Conservation (phyloP, 2,329 filamentous ascomycete genomes). For the Alternaria triticimaculans region DNA sequence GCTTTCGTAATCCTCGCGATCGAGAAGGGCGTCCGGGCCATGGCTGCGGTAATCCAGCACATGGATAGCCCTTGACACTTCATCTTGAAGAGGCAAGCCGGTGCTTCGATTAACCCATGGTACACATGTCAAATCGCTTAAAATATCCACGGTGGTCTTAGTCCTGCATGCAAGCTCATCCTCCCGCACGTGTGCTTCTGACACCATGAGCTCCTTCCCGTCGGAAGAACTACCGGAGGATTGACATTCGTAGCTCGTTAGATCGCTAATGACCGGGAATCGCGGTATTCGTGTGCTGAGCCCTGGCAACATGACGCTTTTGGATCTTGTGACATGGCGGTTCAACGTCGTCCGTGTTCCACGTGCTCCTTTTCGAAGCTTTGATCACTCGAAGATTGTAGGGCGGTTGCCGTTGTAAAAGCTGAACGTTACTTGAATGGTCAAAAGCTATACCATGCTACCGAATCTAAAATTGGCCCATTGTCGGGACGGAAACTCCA, state of each 20-base stretch:
- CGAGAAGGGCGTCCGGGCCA: conserved; percentile 10
- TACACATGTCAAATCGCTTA: conserved; percentile 3
- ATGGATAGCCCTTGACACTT: conserved; percentile 6
- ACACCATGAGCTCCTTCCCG: conserved; percentile 6
- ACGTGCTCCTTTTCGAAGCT: conserved; percentile 3
- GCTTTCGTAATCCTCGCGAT: conserved; percentile 10
- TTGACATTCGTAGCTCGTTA: conserved; percentile 4
- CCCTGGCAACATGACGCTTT: conserved; percentile 1
- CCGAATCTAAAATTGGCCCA: conserved; percentile 9
- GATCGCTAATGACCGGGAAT: conserved; percentile 5
- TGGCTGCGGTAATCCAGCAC: conserved; percentile 5
- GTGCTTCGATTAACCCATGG: conserved; percentile 8
- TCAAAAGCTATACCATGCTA: conserved; percentile 18
- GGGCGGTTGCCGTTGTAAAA: conserved; percentile 1
- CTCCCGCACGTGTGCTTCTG: conserved; percentile 10
- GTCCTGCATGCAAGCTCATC: background rate
- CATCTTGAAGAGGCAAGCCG: conserved; percentile 9
- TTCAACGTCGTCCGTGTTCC: conserved; percentile 3
- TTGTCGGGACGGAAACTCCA: background rate
- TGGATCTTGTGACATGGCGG: conserved; percentile 1
- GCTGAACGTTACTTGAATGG: conserved; percentile 12
- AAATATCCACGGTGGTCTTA: conserved; percentile 1
- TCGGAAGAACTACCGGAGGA: conserved; percentile 14
- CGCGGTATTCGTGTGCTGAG: conserved; percentile 2
- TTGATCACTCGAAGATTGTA: conserved; percentile 12